phyloP scores from a whole-genome alignment of 2,329 filamentous ascomycete species.

The Aschersonia sp. region DNA sequence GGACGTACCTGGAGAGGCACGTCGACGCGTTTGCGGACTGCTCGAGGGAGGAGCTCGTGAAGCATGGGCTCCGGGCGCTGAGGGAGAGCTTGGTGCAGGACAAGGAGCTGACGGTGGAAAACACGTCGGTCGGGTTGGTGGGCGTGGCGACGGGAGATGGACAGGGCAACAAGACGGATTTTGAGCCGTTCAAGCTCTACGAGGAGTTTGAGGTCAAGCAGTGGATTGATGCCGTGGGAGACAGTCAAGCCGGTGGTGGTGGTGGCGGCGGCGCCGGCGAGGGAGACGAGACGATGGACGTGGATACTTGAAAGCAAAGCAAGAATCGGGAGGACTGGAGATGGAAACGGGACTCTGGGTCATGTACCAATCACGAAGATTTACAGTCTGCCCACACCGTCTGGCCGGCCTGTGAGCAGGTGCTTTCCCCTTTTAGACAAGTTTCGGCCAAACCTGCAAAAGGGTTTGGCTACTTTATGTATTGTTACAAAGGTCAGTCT shows the following conservation, averaged over 20 bases:
- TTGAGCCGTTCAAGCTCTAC: constrained; percentile 79
- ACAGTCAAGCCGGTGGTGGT: constrained; percentile 25
- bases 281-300: constrained; percentile 23
- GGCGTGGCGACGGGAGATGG: constrained; percentile 30
- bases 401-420: too few relatives aligned
- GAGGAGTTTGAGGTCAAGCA: constrained; percentile 77
- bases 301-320: constrained; percentile 16
- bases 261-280: constrained; percentile 6
- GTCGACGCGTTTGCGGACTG: constrained; percentile 67
- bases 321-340: neutral
- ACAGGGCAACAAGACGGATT: constrained; percentile 31
- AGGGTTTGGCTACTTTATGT: too few relatives aligned
- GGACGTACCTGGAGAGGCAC: constrained; percentile 91
- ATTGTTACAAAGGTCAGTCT: too few relatives aligned
- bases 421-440: too few relatives aligned
- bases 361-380: constrained; percentile 17
- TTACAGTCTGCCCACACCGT: too few relatives aligned
- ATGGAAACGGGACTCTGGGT: constrained; percentile 12
- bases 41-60: constrained; percentile 72
- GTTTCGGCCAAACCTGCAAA: too few relatives aligned
- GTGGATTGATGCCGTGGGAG: constrained; percentile 66
- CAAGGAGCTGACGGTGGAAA: constrained; percentile 93
- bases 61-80: constrained; percentile 77
- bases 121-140: constrained; percentile 81
- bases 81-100: constrained; percentile 96